These are phyloP conservation scores for Penicillium paneum DNA, from an alignment of 2,329 filamentous ascomycete genomes.

Conservation along the genomic window DNA sequence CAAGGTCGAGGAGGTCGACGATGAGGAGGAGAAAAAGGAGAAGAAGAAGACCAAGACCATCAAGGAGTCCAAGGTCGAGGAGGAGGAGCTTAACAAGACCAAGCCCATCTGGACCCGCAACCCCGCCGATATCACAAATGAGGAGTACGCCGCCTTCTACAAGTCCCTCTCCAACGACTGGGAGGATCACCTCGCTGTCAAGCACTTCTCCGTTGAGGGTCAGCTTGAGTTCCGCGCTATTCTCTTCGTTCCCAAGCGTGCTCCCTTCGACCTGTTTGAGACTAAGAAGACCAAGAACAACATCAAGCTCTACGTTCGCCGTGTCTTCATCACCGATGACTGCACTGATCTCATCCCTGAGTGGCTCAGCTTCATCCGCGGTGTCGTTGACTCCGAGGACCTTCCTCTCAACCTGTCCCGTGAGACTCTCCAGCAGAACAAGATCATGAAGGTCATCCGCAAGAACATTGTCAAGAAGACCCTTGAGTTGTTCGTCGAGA, in stretches of 20 bases:
- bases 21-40: conserved; percentile 78
- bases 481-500: conserved; percentile 98
- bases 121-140: conserved; percentile 86
- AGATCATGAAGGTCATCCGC: conserved; percentile 99
- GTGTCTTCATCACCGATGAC: conserved; percentile 99
- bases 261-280: conserved; percentile 99
- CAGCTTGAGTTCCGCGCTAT: conserved; percentile 99
- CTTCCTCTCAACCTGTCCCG: conserved; percentile 98
- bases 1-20: conserved; percentile 89
- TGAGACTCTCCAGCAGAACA: conserved; percentile 99
- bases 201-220: conserved; percentile 99
- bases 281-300: conserved; percentile 99
- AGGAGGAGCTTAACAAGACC: conserved; percentile 99
- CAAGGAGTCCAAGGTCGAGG: conserved; percentile 97
- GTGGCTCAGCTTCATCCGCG: conserved; percentile 99
- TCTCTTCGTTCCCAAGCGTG: conserved; percentile 98
- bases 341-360: conserved; percentile 98
- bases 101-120: conserved; percentile 99
- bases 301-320: conserved; percentile 99
- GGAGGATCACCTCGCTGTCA: conserved; percentile 99
- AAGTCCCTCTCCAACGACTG: conserved; percentile 99
- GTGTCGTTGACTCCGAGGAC: conserved; percentile 99
- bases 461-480: conserved; percentile 99
- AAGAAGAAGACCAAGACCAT: conserved; percentile 99
- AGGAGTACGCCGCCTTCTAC: conserved; percentile 99